A percentile compares a stretch with the other conserved stretches of the same genome.
Conservation (phyloP, 306 rosid species). For the Fagus crenata region DNA sequence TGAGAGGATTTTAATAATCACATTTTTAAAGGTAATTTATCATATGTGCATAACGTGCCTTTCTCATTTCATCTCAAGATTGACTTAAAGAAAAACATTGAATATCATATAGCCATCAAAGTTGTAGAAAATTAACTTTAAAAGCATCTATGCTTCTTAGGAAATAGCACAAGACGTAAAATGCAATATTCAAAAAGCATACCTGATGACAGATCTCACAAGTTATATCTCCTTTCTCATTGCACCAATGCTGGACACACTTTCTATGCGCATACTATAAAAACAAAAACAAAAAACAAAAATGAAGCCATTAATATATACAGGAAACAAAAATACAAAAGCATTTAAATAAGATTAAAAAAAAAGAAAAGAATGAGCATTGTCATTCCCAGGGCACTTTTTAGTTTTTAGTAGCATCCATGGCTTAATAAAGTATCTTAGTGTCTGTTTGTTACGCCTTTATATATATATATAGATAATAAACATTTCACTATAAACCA, state of each 20-base stretch:
- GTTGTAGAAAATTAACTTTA: background rate
- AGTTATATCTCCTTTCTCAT: conserved; percentile 93
- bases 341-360: background rate
- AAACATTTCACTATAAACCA: background rate
- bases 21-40: background rate
- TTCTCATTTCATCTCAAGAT: background rate
- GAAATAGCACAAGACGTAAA: background rate
- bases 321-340: conserved; percentile 15
- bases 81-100: background rate
- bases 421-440: background rate
- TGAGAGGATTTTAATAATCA: background rate
- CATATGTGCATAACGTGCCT: background rate
- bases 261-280: conserved; percentile 91
- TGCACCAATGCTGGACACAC: conserved; percentile 97
- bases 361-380: background rate
- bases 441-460: background rate
- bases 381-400: background rate
- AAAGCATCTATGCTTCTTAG: background rate
- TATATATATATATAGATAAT: too few relatives aligned
- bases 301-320: conserved; percentile 19
- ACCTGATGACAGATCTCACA: conserved; percentile 99
- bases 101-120: background rate
- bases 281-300: conserved; percentile 18
- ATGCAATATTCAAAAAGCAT: conserved; percentile 17
- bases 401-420: background rate